Base-by-base conservation (phyloP, 495 filamentous ascomycete genomes). In the Penicillium bialowiezense region DNA sequence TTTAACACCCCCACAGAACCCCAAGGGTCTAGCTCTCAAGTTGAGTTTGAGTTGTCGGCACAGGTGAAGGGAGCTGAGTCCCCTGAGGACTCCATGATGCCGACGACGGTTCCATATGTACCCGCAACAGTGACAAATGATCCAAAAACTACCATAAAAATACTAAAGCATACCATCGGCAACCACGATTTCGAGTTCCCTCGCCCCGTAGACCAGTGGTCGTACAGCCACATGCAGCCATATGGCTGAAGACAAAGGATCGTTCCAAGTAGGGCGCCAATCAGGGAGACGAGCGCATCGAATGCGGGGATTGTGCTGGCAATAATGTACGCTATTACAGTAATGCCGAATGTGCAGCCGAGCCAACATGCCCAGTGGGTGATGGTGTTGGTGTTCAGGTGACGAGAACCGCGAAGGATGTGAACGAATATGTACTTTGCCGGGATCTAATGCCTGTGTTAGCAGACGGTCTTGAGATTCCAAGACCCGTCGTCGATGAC, bases 221-320 rank as follows among this genome's bases (percentile, higher is more conserved):
- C 68, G 35, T 67, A 64, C 19, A 71, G 51, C 68, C 68, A 71
- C 61, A 71, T 64, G 23, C 61, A 58, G 1, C 55, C 68, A 54
- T 67, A 67, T 1, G 65, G 65, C 47, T 67, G 68, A 55, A 65
- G 64, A 13, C 42, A 67, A 50, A 63, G 59, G 14, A 67, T 45
- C 7, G 60, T 68, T 15, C 57, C 63, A 50, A 87, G 82, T 24
- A 86, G 63, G 1, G 81, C 71, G 10, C 80, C 81, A 48, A 78
- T 71, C 52, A 80, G 72, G 17, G 73, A 72, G n/a, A 87, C 63
- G 32, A 88, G 63, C 29, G 73, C 72, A 50, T 76, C 76, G 63
- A 87, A 87, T 64, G 81, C 77, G 7, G 85, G 85, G 33, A 89
- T 83, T 14, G 79, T 77, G 54, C 82, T 78, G 28, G 84, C 83